phyloP scores from a whole-genome alignment of 2,329 filamentous ascomycete genomes.

The Sporothrix protearum region DNA sequence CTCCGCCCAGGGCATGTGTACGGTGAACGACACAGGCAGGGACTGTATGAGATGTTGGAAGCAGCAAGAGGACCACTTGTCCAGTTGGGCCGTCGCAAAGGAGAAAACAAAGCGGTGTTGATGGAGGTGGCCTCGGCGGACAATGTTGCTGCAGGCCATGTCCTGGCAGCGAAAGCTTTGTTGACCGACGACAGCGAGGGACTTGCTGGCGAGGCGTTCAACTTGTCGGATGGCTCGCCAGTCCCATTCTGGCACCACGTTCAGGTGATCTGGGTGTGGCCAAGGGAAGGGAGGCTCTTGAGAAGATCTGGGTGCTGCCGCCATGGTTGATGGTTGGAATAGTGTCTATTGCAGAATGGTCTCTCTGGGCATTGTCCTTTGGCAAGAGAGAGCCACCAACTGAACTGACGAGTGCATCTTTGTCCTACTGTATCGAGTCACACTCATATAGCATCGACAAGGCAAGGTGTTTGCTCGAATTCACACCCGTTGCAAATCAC shows the following conservation, averaged over 20 bases:
- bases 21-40: slow-evolving; percentile 36
- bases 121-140: slow-evolving; percentile 34
- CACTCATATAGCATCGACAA: slow-evolving; percentile 29
- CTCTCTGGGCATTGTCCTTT: slow-evolving; percentile 31
- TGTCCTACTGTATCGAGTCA: slow-evolving; percentile 30
- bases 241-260: slow-evolving; percentile 30
- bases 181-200: slow-evolving; percentile 24
- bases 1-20: slow-evolving; percentile 36
- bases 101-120: slow-evolving; percentile 28
- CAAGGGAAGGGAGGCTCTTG: slow-evolving; percentile 21
- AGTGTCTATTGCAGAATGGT: slow-evolving; percentile 28
- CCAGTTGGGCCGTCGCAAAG: slow-evolving; percentile 27
- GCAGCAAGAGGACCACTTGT: slow-evolving; percentile 24
- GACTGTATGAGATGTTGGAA: slow-evolving; percentile 31
- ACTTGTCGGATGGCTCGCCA: slow-evolving; percentile 33
- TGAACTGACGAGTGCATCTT: slow-evolving; percentile 28
- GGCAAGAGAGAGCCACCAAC: slow-evolving; percentile 30
- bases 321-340: slow-evolving; percentile 31
- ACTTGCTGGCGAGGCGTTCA: slow-evolving; percentile 38
- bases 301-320: slow-evolving; percentile 29
- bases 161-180: slow-evolving; percentile 34
- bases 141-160: slow-evolving; percentile 32
- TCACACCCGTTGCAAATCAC: slow-evolving; percentile 25
- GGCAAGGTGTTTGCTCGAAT: slow-evolving; percentile 26
- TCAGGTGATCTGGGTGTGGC: slow-evolving; percentile 31